Evolutionary conservation across 805 yeast species (phyloP).

Genomic region (Kazachstania viticola): DNA sequence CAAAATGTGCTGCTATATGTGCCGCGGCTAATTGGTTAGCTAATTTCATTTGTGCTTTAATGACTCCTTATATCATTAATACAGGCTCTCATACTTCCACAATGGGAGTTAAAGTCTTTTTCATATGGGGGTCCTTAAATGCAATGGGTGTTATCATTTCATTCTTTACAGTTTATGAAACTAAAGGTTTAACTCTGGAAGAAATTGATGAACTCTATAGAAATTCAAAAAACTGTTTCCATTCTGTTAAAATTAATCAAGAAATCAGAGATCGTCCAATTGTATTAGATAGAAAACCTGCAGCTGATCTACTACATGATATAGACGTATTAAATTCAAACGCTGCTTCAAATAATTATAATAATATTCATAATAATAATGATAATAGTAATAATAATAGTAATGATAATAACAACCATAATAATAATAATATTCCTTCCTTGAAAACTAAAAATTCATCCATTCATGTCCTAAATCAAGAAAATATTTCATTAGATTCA

Average conservation of each 20-base stretch:
- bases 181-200: constrained; percentile 69
- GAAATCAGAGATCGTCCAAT: constrained; percentile 11
- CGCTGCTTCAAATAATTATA: background rate
- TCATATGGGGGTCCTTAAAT: constrained; percentile 69
- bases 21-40: constrained; percentile 78
- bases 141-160: constrained; percentile 47
- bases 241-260: constrained; percentile 34
- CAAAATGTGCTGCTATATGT: constrained; percentile 63
- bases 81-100: constrained; percentile 55
- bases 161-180: constrained; percentile 63
- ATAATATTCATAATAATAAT: background rate
- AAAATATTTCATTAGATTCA: background rate
- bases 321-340: constrained; percentile 2
- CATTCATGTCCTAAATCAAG: background rate
- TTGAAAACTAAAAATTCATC: background rate
- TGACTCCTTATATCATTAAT: constrained; percentile 65
- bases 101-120: constrained; percentile 60
- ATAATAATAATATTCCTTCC: background rate
- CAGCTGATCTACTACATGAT: constrained; percentile 5
- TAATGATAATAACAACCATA: background rate
- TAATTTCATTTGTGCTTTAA: constrained; percentile 63
- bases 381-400: background rate
- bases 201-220: constrained; percentile 69
- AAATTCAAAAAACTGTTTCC: constrained; percentile 44
- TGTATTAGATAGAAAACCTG: constrained; percentile 1